A percentile compares a stretch with the other conserved stretches of the same genome.
phyloP scores from a whole-genome alignment of 106 monocot genomes.

The Amphibolis antarctica region DNA sequence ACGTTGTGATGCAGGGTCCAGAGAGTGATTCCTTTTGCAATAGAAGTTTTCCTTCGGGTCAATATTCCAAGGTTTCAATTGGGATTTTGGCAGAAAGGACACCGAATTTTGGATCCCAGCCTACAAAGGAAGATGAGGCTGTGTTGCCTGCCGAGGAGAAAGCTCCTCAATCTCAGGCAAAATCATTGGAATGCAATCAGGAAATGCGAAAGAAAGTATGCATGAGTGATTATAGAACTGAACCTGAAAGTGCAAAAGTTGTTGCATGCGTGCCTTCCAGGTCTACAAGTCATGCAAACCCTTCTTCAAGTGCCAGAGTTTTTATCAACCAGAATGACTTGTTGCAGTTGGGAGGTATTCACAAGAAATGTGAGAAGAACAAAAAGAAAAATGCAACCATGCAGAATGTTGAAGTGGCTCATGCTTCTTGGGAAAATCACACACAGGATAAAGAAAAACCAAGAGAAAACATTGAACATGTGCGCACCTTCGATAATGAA shows the following conservation, averaged over 20 bases:
- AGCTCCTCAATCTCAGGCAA: conserved; percentile 7
- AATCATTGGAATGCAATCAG: neutral
- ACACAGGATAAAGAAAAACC: conserved; percentile 7
- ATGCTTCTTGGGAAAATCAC: conserved; percentile 17
- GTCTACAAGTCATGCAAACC: conserved; percentile 14
- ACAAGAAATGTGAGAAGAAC: neutral
- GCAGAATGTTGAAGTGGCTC: conserved; percentile 18
- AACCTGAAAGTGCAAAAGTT: conserved; percentile 1
- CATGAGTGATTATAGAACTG: neutral
- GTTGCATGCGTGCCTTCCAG: conserved; percentile 33
- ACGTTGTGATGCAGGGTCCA: conserved; percentile 3
- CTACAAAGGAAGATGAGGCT: conserved; percentile 18
- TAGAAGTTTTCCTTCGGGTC: conserved; percentile 34
- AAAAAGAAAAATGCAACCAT: conserved; percentile 17
- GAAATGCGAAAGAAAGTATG: neutral
- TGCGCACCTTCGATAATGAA: conserved; percentile 18
- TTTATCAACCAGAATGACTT: neutral
- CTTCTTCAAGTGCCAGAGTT: conserved; percentile 11
- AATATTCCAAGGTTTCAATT: conserved; percentile 71
- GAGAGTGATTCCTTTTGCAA: conserved; percentile 34
- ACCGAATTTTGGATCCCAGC: conserved; percentile 18
- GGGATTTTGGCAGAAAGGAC: conserved; percentile 43
- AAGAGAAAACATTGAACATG: conserved; percentile 9
- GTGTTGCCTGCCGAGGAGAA: conserved; percentile 8
- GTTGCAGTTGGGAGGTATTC: neutral